Evolutionary conservation across 2,329 filamentous ascomycete species (phyloP).

Genomic region (Trichoderma koningiopsis): DNA sequence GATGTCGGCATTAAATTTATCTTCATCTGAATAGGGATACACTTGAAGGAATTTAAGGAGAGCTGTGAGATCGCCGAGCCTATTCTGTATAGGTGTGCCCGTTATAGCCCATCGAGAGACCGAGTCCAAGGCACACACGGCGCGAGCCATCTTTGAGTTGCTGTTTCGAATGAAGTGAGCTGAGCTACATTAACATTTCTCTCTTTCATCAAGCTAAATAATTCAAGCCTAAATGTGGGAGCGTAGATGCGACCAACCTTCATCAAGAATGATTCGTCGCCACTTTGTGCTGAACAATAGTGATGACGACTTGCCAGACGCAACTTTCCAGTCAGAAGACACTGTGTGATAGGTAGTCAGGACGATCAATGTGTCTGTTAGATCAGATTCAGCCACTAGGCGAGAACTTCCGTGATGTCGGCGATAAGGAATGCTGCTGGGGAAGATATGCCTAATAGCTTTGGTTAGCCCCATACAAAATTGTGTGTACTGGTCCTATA

Average conservation of each 20-base stretch:
- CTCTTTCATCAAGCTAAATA: background rate
- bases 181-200: conserved; percentile 25
- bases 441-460: background rate
- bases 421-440: background rate
- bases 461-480: background rate
- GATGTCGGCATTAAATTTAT: conserved; percentile 44
- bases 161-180: conserved; percentile 47
- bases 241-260: background rate
- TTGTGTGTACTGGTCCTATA: background rate
- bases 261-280: background rate
- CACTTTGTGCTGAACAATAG: background rate
- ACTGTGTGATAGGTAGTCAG: background rate
- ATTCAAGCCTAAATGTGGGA: background rate
- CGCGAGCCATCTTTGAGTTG: conserved; percentile 40
- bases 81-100: conserved; percentile 52
- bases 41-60: conserved; percentile 47
- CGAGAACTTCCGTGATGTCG: background rate
- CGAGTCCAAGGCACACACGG: conserved; percentile 41
- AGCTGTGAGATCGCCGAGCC: conserved; percentile 43
- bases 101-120: conserved; percentile 49
- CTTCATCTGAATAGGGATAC: conserved; percentile 44
- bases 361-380: background rate
- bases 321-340: background rate
- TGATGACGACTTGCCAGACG: background rate
- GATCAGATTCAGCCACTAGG: background rate